These are phyloP conservation scores for Epichloe bromicola DNA, from an alignment of 2,329 filamentous ascomycete genomes.

Conservation along the genomic window DNA sequence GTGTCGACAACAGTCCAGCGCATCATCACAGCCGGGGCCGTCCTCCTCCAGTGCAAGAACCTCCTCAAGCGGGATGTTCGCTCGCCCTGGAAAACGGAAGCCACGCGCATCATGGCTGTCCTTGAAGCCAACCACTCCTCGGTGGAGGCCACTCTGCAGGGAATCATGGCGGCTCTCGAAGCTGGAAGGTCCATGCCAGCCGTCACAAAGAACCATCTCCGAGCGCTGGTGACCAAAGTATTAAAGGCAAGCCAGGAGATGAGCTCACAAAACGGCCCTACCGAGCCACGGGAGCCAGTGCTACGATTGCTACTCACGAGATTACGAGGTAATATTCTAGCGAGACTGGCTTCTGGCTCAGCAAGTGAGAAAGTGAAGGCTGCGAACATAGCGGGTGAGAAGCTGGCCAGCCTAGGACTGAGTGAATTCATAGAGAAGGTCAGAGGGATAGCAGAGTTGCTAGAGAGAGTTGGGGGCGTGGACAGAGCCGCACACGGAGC, in stretches of 20 bases:
- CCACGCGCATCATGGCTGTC: slow-evolving; percentile 54
- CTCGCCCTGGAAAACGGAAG: slow-evolving; percentile 63
- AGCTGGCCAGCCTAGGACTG: slow-evolving; percentile 54
- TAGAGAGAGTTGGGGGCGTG: slow-evolving; percentile 51
- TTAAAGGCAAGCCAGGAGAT: slow-evolving; percentile 37
- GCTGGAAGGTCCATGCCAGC: slow-evolving; percentile 50
- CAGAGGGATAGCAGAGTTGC: slow-evolving; percentile 53
- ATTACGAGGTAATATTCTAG: slow-evolving; percentile 52
- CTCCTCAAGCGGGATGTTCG: slow-evolving; percentile 70
- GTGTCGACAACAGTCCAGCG: slow-evolving; percentile 30
- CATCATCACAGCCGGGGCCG: slow-evolving; percentile 60
- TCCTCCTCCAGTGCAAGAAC: slow-evolving; percentile 71
- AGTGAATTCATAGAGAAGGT: slow-evolving; percentile 62
- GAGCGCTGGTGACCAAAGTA: slow-evolving; percentile 44
- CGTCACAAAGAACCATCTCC: slow-evolving; percentile 46
- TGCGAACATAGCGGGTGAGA: slow-evolving; percentile 55
- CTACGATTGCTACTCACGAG: slow-evolving; percentile 56
- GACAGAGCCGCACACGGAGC: slow-evolving; percentile 54
- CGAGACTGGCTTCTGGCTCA: slow-evolving; percentile 50
- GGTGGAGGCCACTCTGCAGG: slow-evolving; percentile 41
- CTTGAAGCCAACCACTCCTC: slow-evolving; percentile 44
- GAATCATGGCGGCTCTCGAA: slow-evolving; percentile 49
- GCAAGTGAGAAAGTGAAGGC: slow-evolving; percentile 58
- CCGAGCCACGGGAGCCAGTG: slow-evolving; percentile 40
- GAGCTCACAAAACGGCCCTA: slow-evolving; percentile 17